phyloP scores from a whole-genome alignment of 2,329 filamentous ascomycete species.

The Fusarium armeniacum region DNA sequence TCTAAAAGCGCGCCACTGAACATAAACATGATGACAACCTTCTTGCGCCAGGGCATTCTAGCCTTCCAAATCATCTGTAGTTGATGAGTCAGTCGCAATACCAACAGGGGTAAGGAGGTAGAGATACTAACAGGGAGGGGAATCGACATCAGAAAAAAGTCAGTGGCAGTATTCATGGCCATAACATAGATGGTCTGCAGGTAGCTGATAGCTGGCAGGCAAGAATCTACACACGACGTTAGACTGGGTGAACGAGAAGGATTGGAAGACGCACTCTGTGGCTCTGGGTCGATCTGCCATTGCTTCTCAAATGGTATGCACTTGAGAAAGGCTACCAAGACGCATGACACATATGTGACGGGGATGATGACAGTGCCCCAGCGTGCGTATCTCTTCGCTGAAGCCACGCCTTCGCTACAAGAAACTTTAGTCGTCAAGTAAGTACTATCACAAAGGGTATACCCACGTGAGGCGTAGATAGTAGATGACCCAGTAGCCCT shows the following conservation, averaged over 20 bases:
- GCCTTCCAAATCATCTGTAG: conserved; percentile 5
- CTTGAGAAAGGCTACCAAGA: conserved; percentile 1
- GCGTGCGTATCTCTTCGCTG: not conserved
- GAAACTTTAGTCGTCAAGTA: not conserved
- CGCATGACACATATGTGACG: not conserved
- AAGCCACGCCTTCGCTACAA: not conserved
- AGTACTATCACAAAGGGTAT: rapidly evolving
- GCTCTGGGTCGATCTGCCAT: conserved; percentile 7
- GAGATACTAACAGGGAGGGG: not conserved
- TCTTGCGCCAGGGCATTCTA: conserved; percentile 6
- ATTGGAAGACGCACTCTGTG: not conserved
- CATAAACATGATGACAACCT: conserved; percentile 9
- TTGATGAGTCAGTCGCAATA: not conserved
- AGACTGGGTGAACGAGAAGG: not conserved
- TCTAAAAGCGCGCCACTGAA: conserved; percentile 1
- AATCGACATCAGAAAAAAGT: conserved; percentile 5
- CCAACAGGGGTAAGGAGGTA: rapidly evolving
- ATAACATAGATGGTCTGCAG: conserved; percentile 5
- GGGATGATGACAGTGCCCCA: not conserved
- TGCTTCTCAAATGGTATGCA: conserved; percentile 7
- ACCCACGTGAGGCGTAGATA: conserved; percentile 1
- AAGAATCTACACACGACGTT: not conserved
- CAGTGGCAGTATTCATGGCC: conserved; percentile 2
- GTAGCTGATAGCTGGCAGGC: not conserved
- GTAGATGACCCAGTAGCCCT: conserved; percentile 7